phyloP scores from a whole-genome alignment of 2,329 filamentous ascomycete genomes.

The Hypomyces rosellus region DNA sequence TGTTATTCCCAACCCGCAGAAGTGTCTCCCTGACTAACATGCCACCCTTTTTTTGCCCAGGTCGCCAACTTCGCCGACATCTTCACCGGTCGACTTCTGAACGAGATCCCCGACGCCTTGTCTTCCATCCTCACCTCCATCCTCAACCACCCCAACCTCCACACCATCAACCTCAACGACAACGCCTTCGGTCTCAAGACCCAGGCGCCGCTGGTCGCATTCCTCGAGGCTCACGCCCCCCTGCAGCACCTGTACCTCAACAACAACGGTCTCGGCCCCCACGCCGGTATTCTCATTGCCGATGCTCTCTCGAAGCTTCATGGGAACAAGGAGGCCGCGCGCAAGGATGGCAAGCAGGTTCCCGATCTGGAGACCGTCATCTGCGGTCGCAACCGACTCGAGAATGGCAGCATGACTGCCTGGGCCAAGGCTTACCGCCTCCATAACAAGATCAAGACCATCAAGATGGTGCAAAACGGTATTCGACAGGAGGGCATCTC shows the following conservation, averaged over 20 bases:
- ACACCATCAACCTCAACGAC: conserved; percentile 92
- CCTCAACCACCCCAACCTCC: conserved; percentile 76
- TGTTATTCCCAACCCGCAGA: background rate
- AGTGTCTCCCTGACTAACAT: background rate
- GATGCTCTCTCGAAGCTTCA: conserved; percentile 80
- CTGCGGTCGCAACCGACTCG: conserved; percentile 90
- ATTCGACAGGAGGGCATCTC: conserved; percentile 91
- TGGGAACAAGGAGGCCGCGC: conserved; percentile 72
- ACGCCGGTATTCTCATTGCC: conserved; percentile 82
- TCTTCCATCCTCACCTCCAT: conserved; percentile 79
- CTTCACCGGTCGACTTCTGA: conserved; percentile 89
- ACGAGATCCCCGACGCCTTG: conserved; percentile 88
- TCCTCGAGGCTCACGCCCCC: conserved; percentile 80
- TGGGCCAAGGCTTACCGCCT: conserved; percentile 86
- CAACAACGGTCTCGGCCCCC: conserved; percentile 94
- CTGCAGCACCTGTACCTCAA: conserved; percentile 93
- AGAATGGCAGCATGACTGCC: conserved; percentile 92
- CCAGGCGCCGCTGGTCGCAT: conserved; percentile 84
- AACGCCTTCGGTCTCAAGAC: conserved; percentile 97
- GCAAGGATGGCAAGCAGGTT: conserved; percentile 63
- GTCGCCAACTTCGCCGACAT: conserved; percentile 92
- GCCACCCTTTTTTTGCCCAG: conserved; percentile 27
- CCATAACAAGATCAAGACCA: conserved; percentile 71
- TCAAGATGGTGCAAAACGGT: conserved; percentile 98
- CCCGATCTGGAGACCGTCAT: conserved; percentile 92